Conservation (phyloP, 2,329 filamentous ascomycete genomes). For the Ambrosiella beaveri region DNA sequence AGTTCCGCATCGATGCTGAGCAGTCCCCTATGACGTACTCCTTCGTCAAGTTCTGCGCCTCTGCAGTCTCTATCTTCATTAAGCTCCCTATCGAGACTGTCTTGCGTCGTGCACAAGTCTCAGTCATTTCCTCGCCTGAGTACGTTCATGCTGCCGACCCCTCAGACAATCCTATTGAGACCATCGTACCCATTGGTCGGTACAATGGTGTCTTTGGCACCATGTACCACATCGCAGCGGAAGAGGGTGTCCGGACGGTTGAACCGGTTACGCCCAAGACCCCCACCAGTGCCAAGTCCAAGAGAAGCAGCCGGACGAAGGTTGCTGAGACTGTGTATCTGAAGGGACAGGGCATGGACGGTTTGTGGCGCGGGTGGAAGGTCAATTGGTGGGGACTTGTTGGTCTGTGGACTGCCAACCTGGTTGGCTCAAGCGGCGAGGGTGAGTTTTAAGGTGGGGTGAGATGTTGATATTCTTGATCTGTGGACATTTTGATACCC, state of each 20-base stretch:
- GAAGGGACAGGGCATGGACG: constrained; percentile 50
- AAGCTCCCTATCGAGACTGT: constrained; percentile 87
- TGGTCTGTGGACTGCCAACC: constrained; percentile 53
- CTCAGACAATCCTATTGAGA: constrained; percentile 36
- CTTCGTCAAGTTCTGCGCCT: constrained; percentile 64
- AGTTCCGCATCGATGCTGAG: constrained; percentile 66
- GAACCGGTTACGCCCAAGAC: constrained; percentile 14
- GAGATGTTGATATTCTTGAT: not conserved
- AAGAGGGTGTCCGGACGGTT: constrained; percentile 53
- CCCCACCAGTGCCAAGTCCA: constrained; percentile 2
- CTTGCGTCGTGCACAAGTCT: constrained; percentile 70
- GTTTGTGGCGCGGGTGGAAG: constrained; percentile 58
- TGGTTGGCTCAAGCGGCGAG: constrained; percentile 43
- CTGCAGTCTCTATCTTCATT: constrained; percentile 62
- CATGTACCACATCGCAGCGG: constrained; percentile 69
- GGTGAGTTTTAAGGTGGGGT: constrained; percentile 34
- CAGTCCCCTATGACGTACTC: constrained; percentile 69
- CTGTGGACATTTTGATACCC: constrained; percentile 1
- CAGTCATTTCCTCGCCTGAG: constrained; percentile 41
- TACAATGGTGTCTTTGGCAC: constrained; percentile 83
- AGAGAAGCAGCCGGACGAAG: constrained; percentile 9
- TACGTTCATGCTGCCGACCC: constrained; percentile 33
- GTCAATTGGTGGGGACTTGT: constrained; percentile 64
- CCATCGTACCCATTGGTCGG: constrained; percentile 61
- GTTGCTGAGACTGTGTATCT: constrained; percentile 28